Base-by-base conservation (phyloP, 345 rosid genomes). In the Pugionium dolabratum region DNA sequence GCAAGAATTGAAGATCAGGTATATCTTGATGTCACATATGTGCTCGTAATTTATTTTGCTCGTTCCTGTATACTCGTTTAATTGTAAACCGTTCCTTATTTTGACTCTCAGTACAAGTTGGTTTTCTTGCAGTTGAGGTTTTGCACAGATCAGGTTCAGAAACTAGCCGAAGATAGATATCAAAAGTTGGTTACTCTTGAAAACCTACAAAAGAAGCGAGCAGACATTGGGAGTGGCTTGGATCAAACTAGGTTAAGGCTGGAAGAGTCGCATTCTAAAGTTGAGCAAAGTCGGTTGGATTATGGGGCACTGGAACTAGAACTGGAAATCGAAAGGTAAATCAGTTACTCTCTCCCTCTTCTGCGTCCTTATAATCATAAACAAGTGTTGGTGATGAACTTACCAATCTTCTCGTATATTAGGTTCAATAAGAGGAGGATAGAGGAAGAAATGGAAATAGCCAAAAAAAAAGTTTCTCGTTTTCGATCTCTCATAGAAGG, bases 1-100 rank as follows among this genome's bases (percentile, higher is more conserved):
- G 78, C 76, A 54, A 83, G 87, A 76, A 82, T 92, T 58, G 96
- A 89, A 68, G 96, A 95, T 64, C 98, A 91, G 94, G 99, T 91
- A 78, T 54, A 45, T 72, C 3, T 34, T 47, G 28, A 48, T 46
- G 1, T 25, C 25, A 2, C 4, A 8, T 48, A 4, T 62, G 65
- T 69, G 44, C 7, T 7, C 33, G 36, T 28, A 42, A 31, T 18
- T 63, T 49, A 37, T 33, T 5, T 6, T 62, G 9, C 53, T 52
- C 26, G 30, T 4, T 26, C 54, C 48, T 37, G 4, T 56, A 47
- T 69, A 10, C 36, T 32, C 36, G 7, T 33, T 9, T 10, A 47
- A 37, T 48, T 31, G 28, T 49, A 48, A 57, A 51, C 31, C 9
- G 30, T 62, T 34, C 26, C 7, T 48, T 9, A 4, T 9, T 7